These are phyloP conservation scores for Alternaria arbusti DNA, from an alignment of 2,329 filamentous ascomycete species.

Conservation along the genomic window DNA sequence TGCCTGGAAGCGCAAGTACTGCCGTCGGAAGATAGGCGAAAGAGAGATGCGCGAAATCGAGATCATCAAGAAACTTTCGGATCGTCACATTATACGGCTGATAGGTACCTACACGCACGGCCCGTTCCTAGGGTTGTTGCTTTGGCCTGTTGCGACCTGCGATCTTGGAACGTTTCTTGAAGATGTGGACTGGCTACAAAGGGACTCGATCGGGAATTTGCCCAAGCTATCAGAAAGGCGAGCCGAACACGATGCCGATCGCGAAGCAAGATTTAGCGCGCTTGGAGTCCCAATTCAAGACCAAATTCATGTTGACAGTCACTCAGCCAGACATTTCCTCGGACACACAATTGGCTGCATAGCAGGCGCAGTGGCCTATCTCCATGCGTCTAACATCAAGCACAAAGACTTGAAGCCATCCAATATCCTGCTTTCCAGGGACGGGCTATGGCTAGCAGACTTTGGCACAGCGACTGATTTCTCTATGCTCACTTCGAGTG, in stretches of 20 bases:
- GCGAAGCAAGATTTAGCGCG: background rate
- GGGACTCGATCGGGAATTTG: too few relatives aligned
- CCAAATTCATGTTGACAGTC: too few relatives aligned
- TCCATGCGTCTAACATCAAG: background rate
- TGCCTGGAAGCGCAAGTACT: background rate
- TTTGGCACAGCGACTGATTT: background rate
- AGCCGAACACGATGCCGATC: background rate
- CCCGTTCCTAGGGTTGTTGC: accelerated
- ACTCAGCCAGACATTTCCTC: too few relatives aligned
- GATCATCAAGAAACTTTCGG: background rate
- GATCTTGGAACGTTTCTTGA: background rate
- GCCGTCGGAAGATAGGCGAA: background rate
- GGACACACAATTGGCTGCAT: background rate
- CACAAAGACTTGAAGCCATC: background rate
- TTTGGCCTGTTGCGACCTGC: background rate
- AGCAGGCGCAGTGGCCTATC: background rate
- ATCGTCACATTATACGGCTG: background rate
- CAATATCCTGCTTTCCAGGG: accelerated
- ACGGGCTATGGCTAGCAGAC: background rate
- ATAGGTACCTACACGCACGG: accelerated
- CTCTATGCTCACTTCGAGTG: accelerated
- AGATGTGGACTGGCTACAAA: background rate
- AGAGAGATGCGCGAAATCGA: background rate
- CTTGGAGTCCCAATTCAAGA: too few relatives aligned
- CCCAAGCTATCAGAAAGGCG: too few relatives aligned